Evolutionary conservation across 75 land plant genomes (phyloP), one percentile per base, ranked within the genome.

Genomic region (Cryptomeria japonica): DNA sequence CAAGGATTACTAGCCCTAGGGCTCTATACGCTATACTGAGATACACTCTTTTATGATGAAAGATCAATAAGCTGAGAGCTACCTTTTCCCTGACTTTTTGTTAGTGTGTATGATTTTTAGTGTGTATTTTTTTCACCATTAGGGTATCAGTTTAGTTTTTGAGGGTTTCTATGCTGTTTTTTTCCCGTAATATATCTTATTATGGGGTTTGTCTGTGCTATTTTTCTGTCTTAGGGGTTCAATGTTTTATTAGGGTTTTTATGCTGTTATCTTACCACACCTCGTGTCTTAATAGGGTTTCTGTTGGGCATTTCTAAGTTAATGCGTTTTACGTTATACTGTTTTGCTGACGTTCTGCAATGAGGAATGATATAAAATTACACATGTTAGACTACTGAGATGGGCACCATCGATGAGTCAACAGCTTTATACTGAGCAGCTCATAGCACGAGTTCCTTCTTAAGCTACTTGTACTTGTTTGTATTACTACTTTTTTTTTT

Each of bases 301-400:
- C 15, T 51, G 14, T 10, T 7, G 11, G 12, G 51, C 12, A 12
- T 10, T 49, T 49, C 51, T 10, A 49, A 10, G 11, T 51, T 51
- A 0, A 10, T 47, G 51, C 13, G 51, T 11, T 47, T 47, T 47
- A 11, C 10, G 12, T 47, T 47, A 0, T 7, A 47, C 13, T 47
- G 51, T 47, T 10, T 10, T 47, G 11, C 51, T 47, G 58, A 18
- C 18, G 4, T 41, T 42, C 83, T 80, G 83, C 83, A 2, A 80
- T 80, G 83, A 80, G 1, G 83, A 80, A 22, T 42, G 10, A 0
- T 25, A 42, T 6, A 8, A 42, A 25, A 6, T 80, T 80, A 80
- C 83, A 80, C 83, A 80, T 80, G 83, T 80, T 44, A 80, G 83
- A 80, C 83, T 42, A 80, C 19, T 16, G 83, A 80, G 83, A 80